Conservation (phyloP, 441 rosid species). For the Brassica hybrid region DNA sequence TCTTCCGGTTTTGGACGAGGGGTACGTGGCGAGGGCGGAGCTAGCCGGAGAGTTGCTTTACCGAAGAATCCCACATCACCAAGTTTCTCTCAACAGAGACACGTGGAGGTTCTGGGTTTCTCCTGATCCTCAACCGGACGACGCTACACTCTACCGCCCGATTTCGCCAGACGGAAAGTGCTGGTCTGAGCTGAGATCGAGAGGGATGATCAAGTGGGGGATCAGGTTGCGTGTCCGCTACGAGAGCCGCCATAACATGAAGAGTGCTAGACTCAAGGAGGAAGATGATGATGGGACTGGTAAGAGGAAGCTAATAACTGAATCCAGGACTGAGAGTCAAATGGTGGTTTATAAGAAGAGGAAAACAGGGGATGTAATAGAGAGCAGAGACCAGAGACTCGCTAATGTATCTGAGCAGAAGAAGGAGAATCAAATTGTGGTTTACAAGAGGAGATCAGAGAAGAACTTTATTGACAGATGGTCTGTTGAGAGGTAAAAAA, state of each 20-base stretch:
- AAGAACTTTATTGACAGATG: slow-evolving; percentile 69
- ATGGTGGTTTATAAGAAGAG: neutral
- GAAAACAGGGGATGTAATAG: neutral
- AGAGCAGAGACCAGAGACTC: neutral
- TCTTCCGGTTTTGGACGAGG: slow-evolving; percentile 77
- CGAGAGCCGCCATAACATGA: slow-evolving; percentile 44
- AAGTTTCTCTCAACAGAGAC: slow-evolving; percentile 50
- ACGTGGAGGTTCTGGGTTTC: slow-evolving; percentile 74
- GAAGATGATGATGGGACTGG: slow-evolving; percentile 14
- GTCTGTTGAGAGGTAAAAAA: slow-evolving; percentile 76
- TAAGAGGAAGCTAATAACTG: slow-evolving; percentile 12
- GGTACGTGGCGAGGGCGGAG: slow-evolving; percentile 58
- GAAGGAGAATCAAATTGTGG: slow-evolving; percentile 45
- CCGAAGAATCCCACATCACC: slow-evolving; percentile 60
- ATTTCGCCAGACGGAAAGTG: slow-evolving; percentile 48
- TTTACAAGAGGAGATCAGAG: slow-evolving; percentile 45
- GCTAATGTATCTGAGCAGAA: slow-evolving; percentile 6
- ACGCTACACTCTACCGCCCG: slow-evolving; percentile 24
- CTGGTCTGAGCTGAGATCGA: slow-evolving; percentile 55
- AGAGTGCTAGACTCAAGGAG: slow-evolving; percentile 16
- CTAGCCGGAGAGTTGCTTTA: slow-evolving; percentile 68
- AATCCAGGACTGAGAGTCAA: slow-evolving; percentile 19
- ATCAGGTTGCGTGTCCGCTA: slow-evolving; percentile 66
- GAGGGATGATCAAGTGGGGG: slow-evolving; percentile 82
- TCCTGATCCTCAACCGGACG: neutral